phyloP scores from a whole-genome alignment of 371 early-diverging fungal species.

The Smittium culicis region DNA sequence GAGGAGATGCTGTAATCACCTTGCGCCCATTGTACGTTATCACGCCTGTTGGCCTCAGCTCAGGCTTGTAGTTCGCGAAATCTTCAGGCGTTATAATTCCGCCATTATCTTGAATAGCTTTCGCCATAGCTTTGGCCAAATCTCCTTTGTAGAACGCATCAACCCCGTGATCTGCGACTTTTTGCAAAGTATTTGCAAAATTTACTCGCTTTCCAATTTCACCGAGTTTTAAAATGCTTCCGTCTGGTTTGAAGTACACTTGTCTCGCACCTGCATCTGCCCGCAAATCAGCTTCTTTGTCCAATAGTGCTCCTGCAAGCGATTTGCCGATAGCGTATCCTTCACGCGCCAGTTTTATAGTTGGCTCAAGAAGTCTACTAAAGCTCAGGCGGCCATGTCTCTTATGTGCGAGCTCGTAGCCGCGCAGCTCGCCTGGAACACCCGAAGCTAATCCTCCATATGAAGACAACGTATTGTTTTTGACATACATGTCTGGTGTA shows the following conservation, averaged over 20 bases:
- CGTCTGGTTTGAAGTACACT: background rate
- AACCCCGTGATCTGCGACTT: conserved; percentile 65
- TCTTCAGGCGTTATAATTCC: conserved; percentile 79
- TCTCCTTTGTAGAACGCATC: conserved; percentile 69
- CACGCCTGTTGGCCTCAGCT: conserved; percentile 42
- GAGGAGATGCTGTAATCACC: conserved; percentile 49
- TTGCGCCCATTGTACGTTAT: conserved; percentile 66
- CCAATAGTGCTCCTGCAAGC: background rate
- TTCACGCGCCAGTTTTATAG: conserved; percentile 59
- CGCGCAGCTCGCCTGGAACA: conserved; percentile 87
- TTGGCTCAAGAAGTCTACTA: conserved; percentile 65
- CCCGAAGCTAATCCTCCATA: conserved; percentile 72
- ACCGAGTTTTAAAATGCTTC: conserved; percentile 31
- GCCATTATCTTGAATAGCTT: conserved; percentile 46
- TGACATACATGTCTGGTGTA: conserved; percentile 53
- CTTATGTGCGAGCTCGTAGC: conserved; percentile 69
- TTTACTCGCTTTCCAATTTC: conserved; percentile 54
- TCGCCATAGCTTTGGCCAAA: conserved; percentile 63
- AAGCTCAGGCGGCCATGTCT: conserved; percentile 67
- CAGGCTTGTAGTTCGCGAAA: conserved; percentile 50
- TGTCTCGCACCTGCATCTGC: background rate
- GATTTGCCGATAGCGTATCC: conserved; percentile 40
- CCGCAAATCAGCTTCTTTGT: background rate
- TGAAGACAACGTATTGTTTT: conserved; percentile 47
- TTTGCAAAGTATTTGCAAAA: conserved; percentile 67